Percentiles rank a stretch among this genome's conserved stretches.
phyloP scores from a whole-genome alignment of 2,329 filamentous ascomycete genomes.

The Calonectria multiphialidica region DNA sequence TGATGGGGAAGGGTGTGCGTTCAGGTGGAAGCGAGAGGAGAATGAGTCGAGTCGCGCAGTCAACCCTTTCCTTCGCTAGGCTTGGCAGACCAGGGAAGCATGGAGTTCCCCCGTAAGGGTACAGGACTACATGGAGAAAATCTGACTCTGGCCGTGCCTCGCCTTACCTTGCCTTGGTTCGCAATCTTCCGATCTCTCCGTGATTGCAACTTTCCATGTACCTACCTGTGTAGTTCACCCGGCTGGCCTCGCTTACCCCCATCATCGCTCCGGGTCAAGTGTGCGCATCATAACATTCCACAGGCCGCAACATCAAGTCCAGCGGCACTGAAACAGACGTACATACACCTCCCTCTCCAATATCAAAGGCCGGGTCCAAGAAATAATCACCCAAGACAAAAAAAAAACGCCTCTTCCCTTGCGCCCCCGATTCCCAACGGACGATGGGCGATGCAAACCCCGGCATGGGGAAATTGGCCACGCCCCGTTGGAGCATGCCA shows the following conservation, averaged over 20 bases:
- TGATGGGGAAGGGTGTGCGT: neutral
- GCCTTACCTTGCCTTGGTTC: neutral
- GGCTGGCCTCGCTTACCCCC: neutral
- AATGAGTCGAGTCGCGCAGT: neutral
- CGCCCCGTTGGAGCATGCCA: slow-evolving; percentile 25
- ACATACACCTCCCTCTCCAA: neutral
- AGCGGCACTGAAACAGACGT: neutral
- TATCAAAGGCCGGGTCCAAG: neutral
- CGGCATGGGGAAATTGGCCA: slow-evolving; percentile 26
- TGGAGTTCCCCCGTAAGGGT: neutral
- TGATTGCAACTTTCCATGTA: neutral
- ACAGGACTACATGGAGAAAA: slow-evolving; percentile 1
- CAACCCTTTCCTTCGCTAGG: neutral
- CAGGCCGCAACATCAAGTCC: neutral
- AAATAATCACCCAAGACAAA: neutral
- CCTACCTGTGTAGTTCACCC: neutral
- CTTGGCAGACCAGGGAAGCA: neutral
- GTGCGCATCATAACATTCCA: neutral
- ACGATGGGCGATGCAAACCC: slow-evolving; percentile 19
- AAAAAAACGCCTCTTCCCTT: neutral
- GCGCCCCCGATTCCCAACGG: slow-evolving; percentile 16
- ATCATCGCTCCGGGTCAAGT: neutral
- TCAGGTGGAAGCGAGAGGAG: neutral
- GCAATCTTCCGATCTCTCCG: slow-evolving; percentile 7
- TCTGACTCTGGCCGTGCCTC: slow-evolving; percentile 1